These are phyloP conservation scores for Stygiomarasmius scandens DNA, from an alignment of 1,284 basidiomycete genomes.

Conservation along the genomic window DNA sequence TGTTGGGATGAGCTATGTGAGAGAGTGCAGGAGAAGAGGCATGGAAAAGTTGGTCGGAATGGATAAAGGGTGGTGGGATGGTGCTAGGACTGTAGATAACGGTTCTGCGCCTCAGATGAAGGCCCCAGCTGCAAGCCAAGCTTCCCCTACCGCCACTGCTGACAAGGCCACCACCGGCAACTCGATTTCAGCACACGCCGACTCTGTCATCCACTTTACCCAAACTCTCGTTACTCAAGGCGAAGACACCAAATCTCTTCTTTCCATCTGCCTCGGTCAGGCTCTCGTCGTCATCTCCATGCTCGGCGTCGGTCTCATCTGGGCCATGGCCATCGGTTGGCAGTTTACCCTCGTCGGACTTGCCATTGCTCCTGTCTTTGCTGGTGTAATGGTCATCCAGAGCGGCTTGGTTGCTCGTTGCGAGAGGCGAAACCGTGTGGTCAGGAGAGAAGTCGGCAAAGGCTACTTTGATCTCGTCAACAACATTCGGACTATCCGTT, in stretches of 20 bases:
- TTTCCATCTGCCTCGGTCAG: conserved; percentile 79
- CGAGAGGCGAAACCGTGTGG: conserved; percentile 82
- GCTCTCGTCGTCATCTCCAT: conserved; percentile 76
- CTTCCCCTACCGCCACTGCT: conserved; percentile 23
- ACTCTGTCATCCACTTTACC: conserved; percentile 60
- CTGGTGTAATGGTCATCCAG: conserved; percentile 73
- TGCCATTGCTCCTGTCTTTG: conserved; percentile 86
- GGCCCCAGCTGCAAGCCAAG: background rate
- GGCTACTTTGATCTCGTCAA: conserved; percentile 89
- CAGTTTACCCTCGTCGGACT: conserved; percentile 91
- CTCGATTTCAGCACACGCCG: background rate
- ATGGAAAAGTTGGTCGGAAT: conserved; percentile 73
- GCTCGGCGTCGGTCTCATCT: conserved; percentile 81
- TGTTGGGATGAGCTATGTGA: conserved; percentile 78
- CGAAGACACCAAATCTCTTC: conserved; percentile 84
- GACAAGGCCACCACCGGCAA: conserved; percentile 42
- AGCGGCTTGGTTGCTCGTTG: conserved; percentile 68
- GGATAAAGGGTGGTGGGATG: conserved; percentile 91
- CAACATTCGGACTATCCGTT: conserved; percentile 85
- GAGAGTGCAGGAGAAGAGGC: conserved; percentile 60
- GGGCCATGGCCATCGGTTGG: conserved; percentile 91
- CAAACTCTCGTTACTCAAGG: conserved; percentile 88
- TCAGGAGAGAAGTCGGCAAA: conserved; percentile 83
- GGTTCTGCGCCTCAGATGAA: too few species aligned
- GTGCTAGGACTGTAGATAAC: conserved; percentile 39